Percentiles rank a stretch among this genome's conserved stretches.
Conservation (phyloP, 1,284 basidiomycete genomes). For the Pyrrhoderma noxium region DNA sequence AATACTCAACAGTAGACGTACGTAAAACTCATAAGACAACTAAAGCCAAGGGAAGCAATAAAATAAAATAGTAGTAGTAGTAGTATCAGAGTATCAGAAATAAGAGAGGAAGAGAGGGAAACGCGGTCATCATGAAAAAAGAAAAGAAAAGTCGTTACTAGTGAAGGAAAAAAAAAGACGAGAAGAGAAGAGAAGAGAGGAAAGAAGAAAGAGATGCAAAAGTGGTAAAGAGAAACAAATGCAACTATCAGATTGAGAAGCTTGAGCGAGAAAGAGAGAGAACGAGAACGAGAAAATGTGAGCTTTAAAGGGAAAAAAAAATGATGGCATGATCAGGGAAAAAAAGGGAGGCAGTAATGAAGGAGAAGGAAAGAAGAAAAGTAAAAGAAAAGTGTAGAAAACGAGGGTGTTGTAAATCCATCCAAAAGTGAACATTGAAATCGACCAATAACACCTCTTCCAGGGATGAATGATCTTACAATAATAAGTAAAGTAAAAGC, state of each 20-base stretch:
- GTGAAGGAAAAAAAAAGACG: background rate
- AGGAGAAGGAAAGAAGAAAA: background rate
- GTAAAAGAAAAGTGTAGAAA: background rate
- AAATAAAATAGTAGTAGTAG: background rate
- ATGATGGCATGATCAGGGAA: background rate
- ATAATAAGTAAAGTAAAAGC: background rate
- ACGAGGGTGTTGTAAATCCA: background rate
- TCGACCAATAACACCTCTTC: constrained; percentile 5
- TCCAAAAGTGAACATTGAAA: constrained; percentile 1
- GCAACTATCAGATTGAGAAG: background rate
- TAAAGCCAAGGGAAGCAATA: too few relatives aligned
- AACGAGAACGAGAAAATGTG: background rate
- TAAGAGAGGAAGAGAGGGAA: background rate
- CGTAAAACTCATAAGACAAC: too few relatives aligned
- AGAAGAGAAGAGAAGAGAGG: background rate
- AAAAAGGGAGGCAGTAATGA: background rate
- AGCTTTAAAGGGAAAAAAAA: background rate
- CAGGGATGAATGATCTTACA: background rate
- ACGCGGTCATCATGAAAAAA: background rate
- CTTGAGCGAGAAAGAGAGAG: too few relatives aligned
- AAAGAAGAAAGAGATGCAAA: background rate
- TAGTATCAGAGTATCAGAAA: background rate
- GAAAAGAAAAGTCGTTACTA: background rate
- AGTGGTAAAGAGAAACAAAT: background rate
- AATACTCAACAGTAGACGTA: too few relatives aligned